These are phyloP conservation scores for Nannochloris sp. DNA, from an alignment of 139 green algal species.

Conservation along the genomic window DNA sequence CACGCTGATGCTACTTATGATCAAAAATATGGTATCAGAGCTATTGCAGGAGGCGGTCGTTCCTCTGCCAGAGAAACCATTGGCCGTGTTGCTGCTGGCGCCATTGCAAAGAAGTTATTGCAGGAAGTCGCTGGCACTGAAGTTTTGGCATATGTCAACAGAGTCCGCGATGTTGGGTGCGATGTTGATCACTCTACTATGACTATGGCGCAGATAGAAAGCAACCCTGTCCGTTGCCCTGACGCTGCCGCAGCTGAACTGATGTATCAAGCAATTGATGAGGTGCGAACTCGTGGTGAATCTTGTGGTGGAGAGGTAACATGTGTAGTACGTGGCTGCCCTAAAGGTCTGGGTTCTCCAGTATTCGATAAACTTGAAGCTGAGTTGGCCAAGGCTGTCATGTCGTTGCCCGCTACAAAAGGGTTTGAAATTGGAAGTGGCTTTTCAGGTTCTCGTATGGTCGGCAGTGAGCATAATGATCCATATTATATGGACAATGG, in stretches of 20 bases:
- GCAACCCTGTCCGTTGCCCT: conserved; percentile 93
- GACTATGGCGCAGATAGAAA: conserved; percentile 85
- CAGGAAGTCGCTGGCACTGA: conserved; percentile 61
- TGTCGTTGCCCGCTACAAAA: conserved; percentile 95
- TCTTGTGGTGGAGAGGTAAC: conserved; percentile 96
- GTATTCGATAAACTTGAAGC: conserved; percentile 99
- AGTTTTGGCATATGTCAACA: conserved; percentile 88
- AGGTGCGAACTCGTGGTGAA: conserved; percentile 82
- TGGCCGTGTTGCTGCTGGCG: conserved; percentile 91
- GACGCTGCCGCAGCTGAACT: conserved; percentile 69
- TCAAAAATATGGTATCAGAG: conserved; percentile 98
- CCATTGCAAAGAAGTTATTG: conserved; percentile 96
- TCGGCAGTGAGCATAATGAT: conserved; percentile 94
- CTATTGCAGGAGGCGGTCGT: conserved; percentile 90
- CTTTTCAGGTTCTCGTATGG: conserved; percentile 74
- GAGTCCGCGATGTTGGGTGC: conserved; percentile 69
- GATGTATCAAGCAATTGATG: conserved; percentile 96
- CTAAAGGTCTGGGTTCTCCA: conserved; percentile 79
- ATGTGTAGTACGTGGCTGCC: conserved; percentile 87
- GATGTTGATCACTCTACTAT: conserved; percentile 67
- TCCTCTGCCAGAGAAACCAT: conserved; percentile 95
- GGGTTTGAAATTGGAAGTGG: conserved; percentile 98
- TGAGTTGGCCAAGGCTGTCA: conserved; percentile 92
- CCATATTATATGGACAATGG: conserved; percentile 83
- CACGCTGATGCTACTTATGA: conserved; percentile 99